Percentiles rank a stretch among this genome's conserved stretches.
Conservation (phyloP, 257 asterid species). For the Penstemon eatonii region DNA sequence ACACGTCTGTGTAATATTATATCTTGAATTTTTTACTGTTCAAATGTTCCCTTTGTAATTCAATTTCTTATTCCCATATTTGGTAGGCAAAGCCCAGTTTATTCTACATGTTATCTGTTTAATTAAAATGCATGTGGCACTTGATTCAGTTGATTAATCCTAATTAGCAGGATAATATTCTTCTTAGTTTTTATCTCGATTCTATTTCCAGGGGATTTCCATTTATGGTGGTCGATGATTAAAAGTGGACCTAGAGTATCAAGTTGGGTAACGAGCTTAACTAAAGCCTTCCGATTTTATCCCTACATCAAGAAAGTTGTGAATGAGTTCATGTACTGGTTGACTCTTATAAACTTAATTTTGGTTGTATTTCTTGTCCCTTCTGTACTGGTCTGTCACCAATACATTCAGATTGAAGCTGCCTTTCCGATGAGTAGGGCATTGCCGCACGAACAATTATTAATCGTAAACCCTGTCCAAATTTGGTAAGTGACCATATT, state of each 20-base stretch:
- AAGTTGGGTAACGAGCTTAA: too few species aligned
- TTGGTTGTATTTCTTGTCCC: too few species aligned
- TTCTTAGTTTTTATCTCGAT: background rate
- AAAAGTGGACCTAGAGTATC: slow-evolving; percentile 18
- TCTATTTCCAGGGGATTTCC: slow-evolving; percentile 43
- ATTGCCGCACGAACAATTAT: too few species aligned
- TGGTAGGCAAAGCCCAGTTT: slow-evolving; percentile 1
- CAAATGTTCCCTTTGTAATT: background rate
- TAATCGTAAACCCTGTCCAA: too few species aligned
- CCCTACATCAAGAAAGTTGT: too few species aligned
- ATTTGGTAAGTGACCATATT: too few species aligned
- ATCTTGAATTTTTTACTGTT: background rate
- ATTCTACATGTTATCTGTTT: background rate
- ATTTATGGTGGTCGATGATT: slow-evolving; percentile 42
- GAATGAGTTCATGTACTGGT: too few species aligned
- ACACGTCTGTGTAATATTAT: background rate
- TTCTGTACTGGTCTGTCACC: too few species aligned
- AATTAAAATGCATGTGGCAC: background rate
- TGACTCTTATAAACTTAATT: too few species aligned
- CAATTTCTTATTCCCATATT: background rate
- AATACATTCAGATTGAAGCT: too few species aligned
- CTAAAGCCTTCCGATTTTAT: too few species aligned
- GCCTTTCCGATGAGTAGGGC: too few species aligned
- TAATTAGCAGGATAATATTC: background rate
- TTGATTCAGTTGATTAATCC: background rate